phyloP scores from a whole-genome alignment of 495 filamentous ascomycete genomes.

The Penicillium mononematosum region DNA sequence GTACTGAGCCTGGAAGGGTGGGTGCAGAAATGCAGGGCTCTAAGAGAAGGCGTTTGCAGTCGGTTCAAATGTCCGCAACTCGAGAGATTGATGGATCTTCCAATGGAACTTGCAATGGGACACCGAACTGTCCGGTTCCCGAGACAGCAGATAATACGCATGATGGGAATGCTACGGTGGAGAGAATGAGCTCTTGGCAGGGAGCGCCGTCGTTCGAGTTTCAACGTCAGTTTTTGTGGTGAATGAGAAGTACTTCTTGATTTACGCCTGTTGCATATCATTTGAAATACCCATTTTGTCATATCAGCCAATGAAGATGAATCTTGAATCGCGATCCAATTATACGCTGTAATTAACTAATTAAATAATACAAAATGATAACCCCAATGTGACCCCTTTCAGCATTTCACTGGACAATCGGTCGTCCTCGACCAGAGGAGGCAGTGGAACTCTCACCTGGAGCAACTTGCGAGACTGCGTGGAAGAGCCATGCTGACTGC shows the following conservation, averaged over 20 bases:
- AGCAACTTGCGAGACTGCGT: too few species aligned
- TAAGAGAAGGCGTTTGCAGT: constrained; percentile 3
- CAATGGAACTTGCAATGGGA: too few species aligned
- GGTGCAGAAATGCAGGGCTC: neutral
- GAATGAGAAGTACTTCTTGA: neutral
- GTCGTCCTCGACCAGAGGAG: too few species aligned
- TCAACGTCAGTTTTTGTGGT: constrained; percentile 43
- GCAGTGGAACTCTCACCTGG: too few species aligned
- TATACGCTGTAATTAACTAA: too few species aligned
- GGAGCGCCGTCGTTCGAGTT: constrained; percentile 38
- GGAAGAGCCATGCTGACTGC: too few species aligned
- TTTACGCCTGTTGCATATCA: neutral
- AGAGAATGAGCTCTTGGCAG: constrained; percentile 30
- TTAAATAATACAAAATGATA: too few species aligned
- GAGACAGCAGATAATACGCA: neutral
- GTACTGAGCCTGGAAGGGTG: constrained; percentile 5
- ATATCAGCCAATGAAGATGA: too few species aligned
- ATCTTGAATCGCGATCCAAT: too few species aligned
- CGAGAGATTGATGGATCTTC: neutral
- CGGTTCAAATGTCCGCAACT: neutral
- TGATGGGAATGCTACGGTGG: neutral
- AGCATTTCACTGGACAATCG: too few species aligned
- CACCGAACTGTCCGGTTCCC: neutral
- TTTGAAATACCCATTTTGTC: too few species aligned
- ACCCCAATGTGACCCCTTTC: too few species aligned